Conservation (phyloP, 2,329 filamentous ascomycete species). For the Fusarium gaditjirri region DNA sequence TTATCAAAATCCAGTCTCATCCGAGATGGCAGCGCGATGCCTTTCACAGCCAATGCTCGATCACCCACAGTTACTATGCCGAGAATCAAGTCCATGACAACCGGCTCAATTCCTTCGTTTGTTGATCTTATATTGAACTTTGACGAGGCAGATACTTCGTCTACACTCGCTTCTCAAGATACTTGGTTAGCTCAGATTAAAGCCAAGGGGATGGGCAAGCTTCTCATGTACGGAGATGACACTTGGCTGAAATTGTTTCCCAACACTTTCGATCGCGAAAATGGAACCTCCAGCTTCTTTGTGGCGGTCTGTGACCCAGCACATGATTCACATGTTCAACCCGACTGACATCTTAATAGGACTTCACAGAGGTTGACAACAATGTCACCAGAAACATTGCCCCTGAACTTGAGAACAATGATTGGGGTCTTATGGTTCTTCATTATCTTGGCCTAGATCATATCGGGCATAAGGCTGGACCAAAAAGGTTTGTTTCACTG, state of each 20-base stretch:
- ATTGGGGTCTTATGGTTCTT: slow-evolving; percentile 94
- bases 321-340: neutral
- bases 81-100: slow-evolving; percentile 95
- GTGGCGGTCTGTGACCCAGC: slow-evolving; percentile 79
- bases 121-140: slow-evolving; percentile 97
- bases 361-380: slow-evolving; percentile 97
- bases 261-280: slow-evolving; percentile 82
- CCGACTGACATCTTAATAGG: slow-evolving; percentile 60
- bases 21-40: slow-evolving; percentile 81
- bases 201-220: slow-evolving; percentile 74
- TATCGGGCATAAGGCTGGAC: slow-evolving; percentile 96
- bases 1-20: slow-evolving; percentile 73
- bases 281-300: slow-evolving; percentile 98
- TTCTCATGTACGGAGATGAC: slow-evolving; percentile 97
- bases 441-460: slow-evolving; percentile 97
- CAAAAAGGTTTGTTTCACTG: slow-evolving; percentile 69
- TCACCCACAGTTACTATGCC: slow-evolving; percentile 99
- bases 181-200: slow-evolving; percentile 97
- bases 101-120: slow-evolving; percentile 97
- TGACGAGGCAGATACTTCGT: slow-evolving; percentile 91
- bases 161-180: slow-evolving; percentile 87
- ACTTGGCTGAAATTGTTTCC: slow-evolving; percentile 99
- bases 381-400: slow-evolving; percentile 95
- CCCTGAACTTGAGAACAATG: slow-evolving; percentile 76
- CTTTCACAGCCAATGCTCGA: slow-evolving; percentile 95